phyloP scores from a whole-genome alignment of 495 filamentous ascomycete genomes.

The Annulohypoxylon nitens region DNA sequence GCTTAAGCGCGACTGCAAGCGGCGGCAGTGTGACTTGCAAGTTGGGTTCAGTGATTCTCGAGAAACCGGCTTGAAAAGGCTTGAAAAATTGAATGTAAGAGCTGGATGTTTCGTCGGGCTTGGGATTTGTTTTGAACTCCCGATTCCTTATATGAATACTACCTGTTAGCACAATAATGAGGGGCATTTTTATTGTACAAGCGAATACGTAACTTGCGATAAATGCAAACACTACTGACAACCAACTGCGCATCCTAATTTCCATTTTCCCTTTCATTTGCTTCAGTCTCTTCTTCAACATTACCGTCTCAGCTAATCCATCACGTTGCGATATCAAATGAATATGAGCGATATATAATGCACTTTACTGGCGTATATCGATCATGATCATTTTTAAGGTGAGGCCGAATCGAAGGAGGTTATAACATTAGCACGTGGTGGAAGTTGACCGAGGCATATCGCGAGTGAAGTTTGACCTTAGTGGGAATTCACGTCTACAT shows the following conservation, averaged over 20 bases:
- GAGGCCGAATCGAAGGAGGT: constrained; percentile 10
- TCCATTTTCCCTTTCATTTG: too few relatives aligned
- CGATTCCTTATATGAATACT: background rate
- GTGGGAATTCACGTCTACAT: too few relatives aligned
- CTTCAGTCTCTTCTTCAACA: too few relatives aligned
- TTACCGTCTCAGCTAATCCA: too few relatives aligned
- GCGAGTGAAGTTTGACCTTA: background rate
- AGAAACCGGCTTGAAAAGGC: constrained; percentile 34
- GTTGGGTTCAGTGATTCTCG: constrained; percentile 52
- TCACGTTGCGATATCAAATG: too few relatives aligned
- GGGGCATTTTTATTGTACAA: background rate
- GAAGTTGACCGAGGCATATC: background rate
- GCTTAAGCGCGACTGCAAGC: constrained; percentile 49
- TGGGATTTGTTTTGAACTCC: background rate
- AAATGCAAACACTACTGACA: too few relatives aligned
- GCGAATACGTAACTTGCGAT: background rate
- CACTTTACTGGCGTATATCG: background rate
- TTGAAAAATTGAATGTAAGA: background rate
- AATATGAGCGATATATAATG: background rate
- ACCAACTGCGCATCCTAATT: too few relatives aligned
- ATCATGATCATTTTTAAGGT: background rate
- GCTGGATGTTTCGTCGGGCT: background rate
- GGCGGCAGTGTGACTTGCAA: constrained; percentile 53
- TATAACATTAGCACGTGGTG: background rate
- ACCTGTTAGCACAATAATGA: background rate